phyloP scores from a whole-genome alignment of 176 grass and related monocot species.

The Poa pratensis region DNA sequence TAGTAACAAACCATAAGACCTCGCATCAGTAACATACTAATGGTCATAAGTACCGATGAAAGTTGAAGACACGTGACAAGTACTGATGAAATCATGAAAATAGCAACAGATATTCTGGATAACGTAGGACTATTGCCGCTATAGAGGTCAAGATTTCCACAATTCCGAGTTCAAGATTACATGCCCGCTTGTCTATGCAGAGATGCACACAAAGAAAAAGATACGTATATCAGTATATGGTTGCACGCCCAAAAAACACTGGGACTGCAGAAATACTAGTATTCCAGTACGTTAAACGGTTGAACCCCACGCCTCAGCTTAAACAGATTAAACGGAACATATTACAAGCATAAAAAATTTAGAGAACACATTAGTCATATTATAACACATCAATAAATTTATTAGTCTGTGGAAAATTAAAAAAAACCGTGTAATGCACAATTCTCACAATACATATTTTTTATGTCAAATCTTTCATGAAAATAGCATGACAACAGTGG shows the following conservation, averaged over 20 bases:
- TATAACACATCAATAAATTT: not conserved
- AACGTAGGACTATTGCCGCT: slow-evolving; percentile 8
- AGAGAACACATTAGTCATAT: not conserved
- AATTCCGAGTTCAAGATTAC: no score
- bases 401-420: not conserved
- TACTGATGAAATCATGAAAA: no score
- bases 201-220: slow-evolving; percentile 3
- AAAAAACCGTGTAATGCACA: not conserved
- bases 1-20: no score
- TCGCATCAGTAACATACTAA: no score
- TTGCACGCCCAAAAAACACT: not conserved
- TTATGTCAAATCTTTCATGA: not conserved
- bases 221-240: not conserved
- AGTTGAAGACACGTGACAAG: no score
- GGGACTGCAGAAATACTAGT: not conserved
- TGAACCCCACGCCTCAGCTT: not conserved
- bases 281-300: not conserved
- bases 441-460: not conserved
- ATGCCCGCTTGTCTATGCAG: not conserved
- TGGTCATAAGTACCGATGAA: no score
- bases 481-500: not conserved
- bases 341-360: not conserved
- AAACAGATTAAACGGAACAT: not conserved
- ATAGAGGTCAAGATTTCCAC: slow-evolving; percentile 1
- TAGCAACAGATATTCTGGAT: no score